phyloP scores from a whole-genome alignment of 1,284 basidiomycete species.

The Cerrena zonata region DNA sequence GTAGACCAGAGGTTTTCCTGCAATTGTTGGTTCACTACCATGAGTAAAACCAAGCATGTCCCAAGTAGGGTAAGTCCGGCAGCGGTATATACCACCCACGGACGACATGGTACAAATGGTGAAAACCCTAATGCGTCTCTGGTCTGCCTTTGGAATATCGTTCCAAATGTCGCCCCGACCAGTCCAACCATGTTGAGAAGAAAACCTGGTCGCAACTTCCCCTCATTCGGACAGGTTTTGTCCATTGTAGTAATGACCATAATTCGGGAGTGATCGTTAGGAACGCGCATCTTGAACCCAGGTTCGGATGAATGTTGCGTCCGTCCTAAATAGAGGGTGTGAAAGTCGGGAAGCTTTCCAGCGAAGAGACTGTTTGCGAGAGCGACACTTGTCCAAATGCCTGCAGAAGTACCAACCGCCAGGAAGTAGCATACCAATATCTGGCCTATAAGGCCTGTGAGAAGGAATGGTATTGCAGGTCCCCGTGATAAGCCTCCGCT shows the following conservation, averaged over 20 bases:
- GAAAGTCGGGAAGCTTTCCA: constrained; percentile 20
- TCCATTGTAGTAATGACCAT: constrained; percentile 24
- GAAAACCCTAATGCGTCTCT: constrained; percentile 19
- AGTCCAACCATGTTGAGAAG: constrained; percentile 20
- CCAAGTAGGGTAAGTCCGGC: constrained; percentile 14
- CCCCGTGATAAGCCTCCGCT: not conserved
- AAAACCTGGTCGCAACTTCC: constrained; percentile 20
- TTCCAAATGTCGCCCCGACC: constrained; percentile 19
- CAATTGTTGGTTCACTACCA: constrained; percentile 14
- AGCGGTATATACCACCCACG: constrained; percentile 24
- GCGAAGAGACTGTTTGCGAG: constrained; percentile 19
- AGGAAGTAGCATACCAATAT: constrained; percentile 25
- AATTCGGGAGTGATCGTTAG: constrained; percentile 14
- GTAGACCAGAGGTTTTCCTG: constrained; percentile 20
- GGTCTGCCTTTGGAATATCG: constrained; percentile 19
- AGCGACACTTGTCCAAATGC: constrained; percentile 24
- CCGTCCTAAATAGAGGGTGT: constrained; percentile 19
- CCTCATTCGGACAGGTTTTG: constrained; percentile 17
- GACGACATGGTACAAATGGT: constrained; percentile 13
- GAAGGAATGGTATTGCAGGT: constrained; percentile 8
- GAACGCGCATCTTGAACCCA: constrained; percentile 24
- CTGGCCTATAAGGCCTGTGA: constrained; percentile 22
- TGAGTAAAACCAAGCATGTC: constrained; percentile 14
- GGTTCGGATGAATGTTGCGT: constrained; percentile 14
- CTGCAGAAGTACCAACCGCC: constrained; percentile 22